Evolutionary conservation across 2,329 filamentous ascomycete genomes (phyloP), one percentile per base, ranked within the genome.

Genomic region (Penicillium glabrum): DNA sequence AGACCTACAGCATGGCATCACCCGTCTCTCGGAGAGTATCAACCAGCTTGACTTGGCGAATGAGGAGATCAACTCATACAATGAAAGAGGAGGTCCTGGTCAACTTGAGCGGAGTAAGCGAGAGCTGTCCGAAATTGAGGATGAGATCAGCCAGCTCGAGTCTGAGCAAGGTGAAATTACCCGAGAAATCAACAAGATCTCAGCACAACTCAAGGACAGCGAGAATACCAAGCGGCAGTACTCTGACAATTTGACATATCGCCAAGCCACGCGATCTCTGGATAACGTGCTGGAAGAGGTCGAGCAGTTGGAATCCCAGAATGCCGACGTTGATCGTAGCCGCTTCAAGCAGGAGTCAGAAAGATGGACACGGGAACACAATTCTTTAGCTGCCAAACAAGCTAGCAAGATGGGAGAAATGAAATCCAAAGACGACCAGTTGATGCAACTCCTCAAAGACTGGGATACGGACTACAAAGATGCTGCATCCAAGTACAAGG

Each of bases 401-500:
- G 87, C 89, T 21, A 86, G 85, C 37, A 82, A 95, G 60, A 86
- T 89, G 79, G 92, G 90, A 41, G 82, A 86, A 60, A 88, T 96
- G 81, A 91, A 87, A 72, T 88, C 88, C 53, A 96, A 96, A 71
- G 92, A 98, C 70, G 84, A 89, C 56, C 88, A 96, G 67, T 81
- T 97, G 8, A 79, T 79, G 51, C 82, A 89, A 54, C 80, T 93
- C n/a, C 75, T 91, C 26, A 78, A 83, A 11, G 91, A 96, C 66
- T 99, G 89, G 84, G 83, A 96, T 48, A 86, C 87, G 10, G 89
- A 97, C 64, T 97, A 96, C 79, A 88, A 91, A 70, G 85, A 93
- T 70, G 91, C 93, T 13, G 87, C 87, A 44, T 74, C 80, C 41
- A 89, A 90, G 65, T 98, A 93, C 77, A 91, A 91, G 65, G 88